Evolutionary conservation across 148 eudicot genomes (phyloP), one percentile per base, ranked within the genome.

Genomic region (Chenopodium quinoa): DNA sequence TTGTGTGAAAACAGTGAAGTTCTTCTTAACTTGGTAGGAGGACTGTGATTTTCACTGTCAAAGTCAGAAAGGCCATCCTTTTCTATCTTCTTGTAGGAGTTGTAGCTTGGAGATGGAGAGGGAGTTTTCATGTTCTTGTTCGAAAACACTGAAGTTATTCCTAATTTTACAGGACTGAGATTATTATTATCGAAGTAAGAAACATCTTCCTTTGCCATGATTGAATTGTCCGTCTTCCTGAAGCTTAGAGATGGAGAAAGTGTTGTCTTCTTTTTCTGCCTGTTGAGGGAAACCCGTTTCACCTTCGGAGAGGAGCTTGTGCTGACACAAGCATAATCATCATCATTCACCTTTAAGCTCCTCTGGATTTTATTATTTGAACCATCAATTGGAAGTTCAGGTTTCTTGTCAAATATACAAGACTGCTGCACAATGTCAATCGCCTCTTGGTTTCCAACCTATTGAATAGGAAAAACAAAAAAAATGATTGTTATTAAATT

Each of bases 391-490:
- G 78, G 64, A 50, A 69, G 56, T 48, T 56, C 85, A 37, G 58
- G 79, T 82, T 84, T 90, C 84, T 84, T 90, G 75, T 78, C 84
- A 10, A 37, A 10, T 31, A 77, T 71, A 82, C 83, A 76, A 14
- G 84, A 87, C 79, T 78, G 82, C 76, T 76, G 85, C 71, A 93
- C 91, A 56, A 88, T 80, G 83, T 95, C 91, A 71, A 88, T 79
- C 65, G 94, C 97, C 86, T 95, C 98, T 84, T 95, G 97, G 83
- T 93, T 87, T 68, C 86, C 91, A 74, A 93, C 94, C 97, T 93
- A 62, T 64, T 19, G 27, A 22, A 74, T 37, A 25, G 19, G 56
- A 11, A 66, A 83, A 25, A 31, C 31, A 58, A 67, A 65, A 2
- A 32, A 62, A 79, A 65, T 14, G 14, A 25, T 20, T 80, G 64